Percentiles rank a stretch among this genome's conserved stretches.
These are phyloP conservation scores for Rutidosis leptorrhynchoides DNA, from an alignment of 129 eudicot genomes.

Conservation along the genomic window DNA sequence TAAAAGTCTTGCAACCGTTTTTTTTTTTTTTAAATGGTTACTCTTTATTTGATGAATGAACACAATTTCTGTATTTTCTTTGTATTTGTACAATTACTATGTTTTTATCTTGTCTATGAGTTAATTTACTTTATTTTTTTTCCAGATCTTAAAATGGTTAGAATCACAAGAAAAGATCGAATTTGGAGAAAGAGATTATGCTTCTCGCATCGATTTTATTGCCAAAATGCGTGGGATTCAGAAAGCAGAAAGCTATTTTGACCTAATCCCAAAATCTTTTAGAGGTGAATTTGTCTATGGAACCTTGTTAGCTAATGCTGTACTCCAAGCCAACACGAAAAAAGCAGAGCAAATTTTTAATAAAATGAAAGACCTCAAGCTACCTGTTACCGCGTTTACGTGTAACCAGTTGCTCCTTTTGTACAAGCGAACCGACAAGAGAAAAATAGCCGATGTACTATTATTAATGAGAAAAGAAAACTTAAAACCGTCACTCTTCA, in stretches of 20 bases:
- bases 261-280: slow-evolving; percentile 50
- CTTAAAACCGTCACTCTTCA: slow-evolving; percentile 59
- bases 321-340: slow-evolving; percentile 29
- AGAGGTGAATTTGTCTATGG: slow-evolving; percentile 63
- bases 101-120: neutral
- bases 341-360: slow-evolving; percentile 69
- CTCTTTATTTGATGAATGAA: neutral
- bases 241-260: slow-evolving; percentile 65
- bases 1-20: no score
- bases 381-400: slow-evolving; percentile 47
- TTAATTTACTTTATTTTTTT: neutral
- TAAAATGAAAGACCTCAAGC: slow-evolving; percentile 60
- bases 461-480: slow-evolving; percentile 73
- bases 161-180: slow-evolving; percentile 43
- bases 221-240: slow-evolving; percentile 66
- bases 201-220: slow-evolving; percentile 73
- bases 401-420: slow-evolving; percentile 75
- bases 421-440: slow-evolving; percentile 70
- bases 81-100: neutral
- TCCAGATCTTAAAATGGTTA: slow-evolving; percentile 78
- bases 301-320: slow-evolving; percentile 67
- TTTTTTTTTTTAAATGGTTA: neutral
- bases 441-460: slow-evolving; percentile 74
- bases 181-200: slow-evolving; percentile 56
- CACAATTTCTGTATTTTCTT: neutral